Evolutionary conservation across 2,329 filamentous ascomycete genomes (phyloP).

Genomic region (Acrodontium crateriforme): DNA sequence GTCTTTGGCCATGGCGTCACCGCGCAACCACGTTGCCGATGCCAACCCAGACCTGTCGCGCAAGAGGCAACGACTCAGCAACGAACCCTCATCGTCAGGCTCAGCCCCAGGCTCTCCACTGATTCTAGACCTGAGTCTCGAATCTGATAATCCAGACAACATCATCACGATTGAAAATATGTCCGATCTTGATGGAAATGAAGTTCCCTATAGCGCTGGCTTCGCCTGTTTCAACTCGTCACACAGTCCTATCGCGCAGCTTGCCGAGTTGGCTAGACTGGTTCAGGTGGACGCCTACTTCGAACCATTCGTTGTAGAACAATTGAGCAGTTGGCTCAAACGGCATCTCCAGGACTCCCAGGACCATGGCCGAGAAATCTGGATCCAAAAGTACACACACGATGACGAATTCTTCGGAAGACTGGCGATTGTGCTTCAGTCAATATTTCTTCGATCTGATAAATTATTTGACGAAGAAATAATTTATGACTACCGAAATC

Average conservation of each 20-base stretch:
- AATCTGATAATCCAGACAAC: conserved; percentile 26
- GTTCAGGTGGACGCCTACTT: conserved; percentile 1
- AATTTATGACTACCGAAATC: too few relatives aligned
- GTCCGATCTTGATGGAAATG: conserved; percentile 4
- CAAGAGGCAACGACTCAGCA: conserved; percentile 32
- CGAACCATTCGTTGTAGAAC: conserved; percentile 1
- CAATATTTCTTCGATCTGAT: not conserved
- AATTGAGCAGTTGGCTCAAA: not conserved
- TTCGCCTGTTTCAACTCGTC: conserved; percentile 4
- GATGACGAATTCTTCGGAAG: conserved; percentile 4
- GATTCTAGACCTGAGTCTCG: conserved; percentile 20
- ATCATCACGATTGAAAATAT: conserved; percentile 23
- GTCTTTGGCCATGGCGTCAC: too few relatives aligned
- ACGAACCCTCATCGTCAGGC: conserved; percentile 17
- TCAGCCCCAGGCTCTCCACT: conserved; percentile 11
- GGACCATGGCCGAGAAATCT: not conserved
- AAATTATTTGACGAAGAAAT: not conserved
- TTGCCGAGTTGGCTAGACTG: conserved; percentile 6
- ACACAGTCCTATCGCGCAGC: conserved; percentile 2
- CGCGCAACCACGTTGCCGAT: conserved; percentile 31
- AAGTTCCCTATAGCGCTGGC: conserved; percentile 7
- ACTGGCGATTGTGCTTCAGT: not conserved
- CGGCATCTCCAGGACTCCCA: not conserved
- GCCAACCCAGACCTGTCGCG: conserved; percentile 30
- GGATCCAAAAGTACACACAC: conserved; percentile 1